phyloP scores from a whole-genome alignment of 2,329 filamentous ascomycete species.

The Biscogniauxia sp. region DNA sequence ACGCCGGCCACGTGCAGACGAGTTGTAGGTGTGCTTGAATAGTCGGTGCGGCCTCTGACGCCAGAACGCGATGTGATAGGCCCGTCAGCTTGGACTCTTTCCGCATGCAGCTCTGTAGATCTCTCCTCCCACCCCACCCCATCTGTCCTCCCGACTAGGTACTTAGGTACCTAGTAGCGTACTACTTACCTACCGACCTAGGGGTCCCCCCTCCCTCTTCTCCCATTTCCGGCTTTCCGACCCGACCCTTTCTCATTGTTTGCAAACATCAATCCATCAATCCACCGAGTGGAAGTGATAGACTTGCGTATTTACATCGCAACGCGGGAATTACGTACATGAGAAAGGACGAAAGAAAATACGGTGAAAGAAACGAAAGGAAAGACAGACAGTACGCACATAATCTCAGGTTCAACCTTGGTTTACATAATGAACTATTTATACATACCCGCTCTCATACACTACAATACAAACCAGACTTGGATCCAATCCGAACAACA shows the following conservation, averaged over 20 bases:
- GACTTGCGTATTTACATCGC: not conserved
- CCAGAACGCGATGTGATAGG: not conserved
- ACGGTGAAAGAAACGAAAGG: not conserved
- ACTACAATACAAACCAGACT: not conserved
- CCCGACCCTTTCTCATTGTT: not conserved
- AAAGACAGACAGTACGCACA: not conserved
- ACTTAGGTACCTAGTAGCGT: too few species aligned
- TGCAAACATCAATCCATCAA: not conserved
- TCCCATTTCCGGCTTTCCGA: not conserved
- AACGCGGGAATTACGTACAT: not conserved
- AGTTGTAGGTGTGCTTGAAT: conserved; percentile 11
- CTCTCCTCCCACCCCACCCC: conserved; percentile 9
- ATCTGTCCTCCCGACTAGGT: conserved; percentile 10
- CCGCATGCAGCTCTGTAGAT: conserved; percentile 19
- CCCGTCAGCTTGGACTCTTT: conserved; percentile 12
- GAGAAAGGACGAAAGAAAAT: not conserved
- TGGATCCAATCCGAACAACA: too few species aligned
- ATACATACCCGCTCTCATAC: not conserved
- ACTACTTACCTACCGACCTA: too few species aligned
- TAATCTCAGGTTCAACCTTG: not conserved
- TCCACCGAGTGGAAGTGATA: not conserved
- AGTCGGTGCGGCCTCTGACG: conserved; percentile 1
- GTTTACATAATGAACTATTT: not conserved
- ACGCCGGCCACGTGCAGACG: conserved; percentile 13
- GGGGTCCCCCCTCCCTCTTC: too few species aligned